phyloP scores from a whole-genome alignment of 768 basidiomycete species.

The Neoboletus subvelutipes region DNA sequence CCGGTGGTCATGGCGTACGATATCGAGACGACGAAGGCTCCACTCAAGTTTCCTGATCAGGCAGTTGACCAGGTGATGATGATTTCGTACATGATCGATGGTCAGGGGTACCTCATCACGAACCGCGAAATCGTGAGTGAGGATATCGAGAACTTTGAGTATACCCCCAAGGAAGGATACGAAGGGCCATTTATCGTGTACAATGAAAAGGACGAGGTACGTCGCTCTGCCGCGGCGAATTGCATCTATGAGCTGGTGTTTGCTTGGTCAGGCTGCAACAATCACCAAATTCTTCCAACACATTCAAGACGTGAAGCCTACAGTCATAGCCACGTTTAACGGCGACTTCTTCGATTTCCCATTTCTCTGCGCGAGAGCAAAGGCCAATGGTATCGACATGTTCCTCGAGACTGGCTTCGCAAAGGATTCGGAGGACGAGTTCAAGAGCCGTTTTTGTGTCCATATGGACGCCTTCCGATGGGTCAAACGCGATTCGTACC shows the following conservation, averaged over 20 bases:
- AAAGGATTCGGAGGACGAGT: conserved; percentile 91
- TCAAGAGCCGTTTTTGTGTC: conserved; percentile 86
- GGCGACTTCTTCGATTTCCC: conserved; percentile 99
- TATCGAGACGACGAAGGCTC: conserved; percentile 99
- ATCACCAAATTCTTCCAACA: conserved; percentile 91
- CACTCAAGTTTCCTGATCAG: conserved; percentile 98
- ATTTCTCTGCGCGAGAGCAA: conserved; percentile 84
- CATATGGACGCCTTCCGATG: conserved; percentile 99
- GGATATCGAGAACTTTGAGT: conserved; percentile 98
- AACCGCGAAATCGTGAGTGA: conserved; percentile 97
- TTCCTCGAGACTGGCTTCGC: conserved; percentile 91
- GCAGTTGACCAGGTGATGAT: conserved; percentile 99
- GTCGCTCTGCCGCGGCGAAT: conserved; percentile 8
- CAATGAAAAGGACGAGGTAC: conserved; percentile 90
- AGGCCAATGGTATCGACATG: conserved; percentile 93
- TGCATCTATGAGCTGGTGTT: not conserved
- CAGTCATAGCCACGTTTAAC: conserved; percentile 98
- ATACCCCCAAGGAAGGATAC: conserved; percentile 97
- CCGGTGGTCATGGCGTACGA: conserved; percentile 99
- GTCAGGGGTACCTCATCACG: conserved; percentile 95
- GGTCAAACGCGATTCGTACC: conserved; percentile 98
- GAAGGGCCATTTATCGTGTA: conserved; percentile 95
- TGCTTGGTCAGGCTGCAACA: conserved; percentile 59
- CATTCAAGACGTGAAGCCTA: conserved; percentile 90
- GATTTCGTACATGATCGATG: conserved; percentile 99